phyloP scores from a whole-genome alignment of 805 yeast genomes.

The Wickerhamiella shivajii region DNA sequence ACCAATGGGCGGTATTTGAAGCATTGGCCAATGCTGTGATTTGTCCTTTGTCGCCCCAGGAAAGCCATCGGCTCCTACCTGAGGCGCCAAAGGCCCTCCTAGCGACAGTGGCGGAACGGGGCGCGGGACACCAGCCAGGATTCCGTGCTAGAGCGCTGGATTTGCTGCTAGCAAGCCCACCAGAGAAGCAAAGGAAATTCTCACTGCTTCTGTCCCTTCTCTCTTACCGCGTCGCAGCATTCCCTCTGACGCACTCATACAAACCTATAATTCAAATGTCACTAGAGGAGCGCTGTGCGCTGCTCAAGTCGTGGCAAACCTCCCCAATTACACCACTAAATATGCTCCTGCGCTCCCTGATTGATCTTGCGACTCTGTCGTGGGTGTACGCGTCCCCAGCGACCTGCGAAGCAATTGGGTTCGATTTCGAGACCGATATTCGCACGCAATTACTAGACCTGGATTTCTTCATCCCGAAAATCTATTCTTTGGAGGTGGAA shows the following conservation, averaged over 20 bases:
- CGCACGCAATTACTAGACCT: too few relatives aligned
- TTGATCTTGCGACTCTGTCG: constrained; percentile 15
- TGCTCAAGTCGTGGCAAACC: constrained; percentile 29
- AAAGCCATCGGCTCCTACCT: constrained; percentile 4
- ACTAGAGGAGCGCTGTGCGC: constrained; percentile 21
- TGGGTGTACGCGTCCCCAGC: constrained; percentile 6
- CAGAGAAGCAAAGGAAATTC: constrained; percentile 8
- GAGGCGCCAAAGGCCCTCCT: constrained; percentile 1
- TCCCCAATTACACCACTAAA: constrained; percentile 29
- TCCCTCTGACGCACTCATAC: constrained; percentile 16
- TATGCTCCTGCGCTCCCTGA: constrained; percentile 25
- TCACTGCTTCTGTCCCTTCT: constrained; percentile 14
- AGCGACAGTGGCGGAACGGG: not conserved
- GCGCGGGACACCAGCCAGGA: not conserved
- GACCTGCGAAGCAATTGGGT: constrained; percentile 7
- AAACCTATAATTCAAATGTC: constrained; percentile 18
- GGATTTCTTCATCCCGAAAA: too few relatives aligned
- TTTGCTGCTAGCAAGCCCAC: not conserved
- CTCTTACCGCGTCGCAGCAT: constrained; percentile 16
- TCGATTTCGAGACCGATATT: constrained; percentile 5
- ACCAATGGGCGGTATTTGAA: constrained; percentile 4
- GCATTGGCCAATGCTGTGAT: constrained; percentile 5
- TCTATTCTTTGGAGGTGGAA: too few relatives aligned
- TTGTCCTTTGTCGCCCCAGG: not conserved
- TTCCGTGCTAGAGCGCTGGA: not conserved